Evolutionary conservation across 2,329 filamentous ascomycete species (phyloP), one percentile per base, ranked within the genome.

Genomic region (Didymella glomerata): DNA sequence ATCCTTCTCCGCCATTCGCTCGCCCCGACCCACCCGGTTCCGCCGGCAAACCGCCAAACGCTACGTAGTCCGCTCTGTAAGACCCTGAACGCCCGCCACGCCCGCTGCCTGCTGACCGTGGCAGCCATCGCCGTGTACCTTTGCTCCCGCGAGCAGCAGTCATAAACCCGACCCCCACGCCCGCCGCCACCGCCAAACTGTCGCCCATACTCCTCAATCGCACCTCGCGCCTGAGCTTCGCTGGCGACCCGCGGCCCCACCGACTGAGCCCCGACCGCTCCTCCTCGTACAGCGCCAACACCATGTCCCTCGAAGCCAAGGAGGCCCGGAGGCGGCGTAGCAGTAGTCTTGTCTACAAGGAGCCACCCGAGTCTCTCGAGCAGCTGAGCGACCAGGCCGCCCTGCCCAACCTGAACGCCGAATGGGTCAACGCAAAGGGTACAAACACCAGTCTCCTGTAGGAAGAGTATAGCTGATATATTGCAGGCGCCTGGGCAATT

Each of bases 361-460:
- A 99, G 80, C 95, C 95, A 54, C 89, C 90, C 61, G 95, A 99
- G 84, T 96, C 94, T 56, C 88, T 97, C 75, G 95, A 99, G 84
- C 95, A 97, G 81, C 92, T 96, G 80, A 97, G 91, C 76, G 95
- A 99, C 79, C 95, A 98, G 84, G 91, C 93, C 57, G 91, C 92
- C 36, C 84, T 97, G 70, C 95, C 95, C 51, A 99, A 99, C 75
- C 82, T 97, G 75, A 99, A 99, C 80, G 93, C 95, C 69, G 92
- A 97, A 81, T 99, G 95, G 95, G 96, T 97, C 68, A 98, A 98
- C 80, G 92, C 93, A 73, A 99, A 99, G 88, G 95, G 95, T 98
- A 32, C 45, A 44, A 20, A 24, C 27, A 30, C 11, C 11, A 46
- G 28, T n/a, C 14, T 36, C 7, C 16, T 5, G 36, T 30, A 34